Conservation (phyloP, 2,329 filamentous ascomycete genomes). For the Fusarium praegraminearum region DNA sequence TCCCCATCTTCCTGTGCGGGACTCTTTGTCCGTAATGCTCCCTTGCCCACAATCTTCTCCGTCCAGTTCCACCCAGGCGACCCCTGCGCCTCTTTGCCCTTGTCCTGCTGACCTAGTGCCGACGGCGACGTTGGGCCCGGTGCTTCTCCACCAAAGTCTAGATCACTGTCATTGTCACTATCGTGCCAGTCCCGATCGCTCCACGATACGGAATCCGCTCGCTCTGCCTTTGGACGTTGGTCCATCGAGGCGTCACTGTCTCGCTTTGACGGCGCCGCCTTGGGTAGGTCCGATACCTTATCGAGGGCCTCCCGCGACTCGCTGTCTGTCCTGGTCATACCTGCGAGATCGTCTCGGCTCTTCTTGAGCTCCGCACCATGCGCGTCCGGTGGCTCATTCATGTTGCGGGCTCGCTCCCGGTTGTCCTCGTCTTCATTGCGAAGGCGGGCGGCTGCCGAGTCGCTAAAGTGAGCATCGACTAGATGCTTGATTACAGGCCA, state of each 20-base stretch:
- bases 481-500: slow-evolving; percentile 98
- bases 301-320: slow-evolving; percentile 57
- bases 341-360: slow-evolving; percentile 38
- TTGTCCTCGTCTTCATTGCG: slow-evolving; percentile 75
- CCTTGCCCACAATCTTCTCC: slow-evolving; percentile 65
- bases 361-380: slow-evolving; percentile 74
- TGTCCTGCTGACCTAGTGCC: slow-evolving; percentile 34
- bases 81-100: slow-evolving; percentile 42
- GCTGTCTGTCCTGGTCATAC: slow-evolving; percentile 44
- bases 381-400: slow-evolving; percentile 66
- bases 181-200: slow-evolving; percentile 59
- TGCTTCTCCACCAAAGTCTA: slow-evolving; percentile 45
- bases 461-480: slow-evolving; percentile 92
- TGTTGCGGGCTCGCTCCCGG: slow-evolving; percentile 75
- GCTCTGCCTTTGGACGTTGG: slow-evolving; percentile 40
- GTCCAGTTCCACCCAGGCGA: slow-evolving; percentile 63
- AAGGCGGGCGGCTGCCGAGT: slow-evolving; percentile 70
- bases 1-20: slow-evolving; percentile 36
- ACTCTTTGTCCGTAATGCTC: slow-evolving; percentile 49
- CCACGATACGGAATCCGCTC: slow-evolving; percentile 71
- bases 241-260: slow-evolving; percentile 40
- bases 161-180: slow-evolving; percentile 46
- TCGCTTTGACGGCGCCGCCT: slow-evolving; percentile 33
- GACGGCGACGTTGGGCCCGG: slow-evolving; percentile 31
- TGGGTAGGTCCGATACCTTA: slow-evolving; percentile 60